A percentile compares a stretch with the other conserved stretches of the same genome.
These are phyloP conservation scores for Suillus subluteus DNA, from an alignment of 768 basidiomycete species.

Conservation along the genomic window DNA sequence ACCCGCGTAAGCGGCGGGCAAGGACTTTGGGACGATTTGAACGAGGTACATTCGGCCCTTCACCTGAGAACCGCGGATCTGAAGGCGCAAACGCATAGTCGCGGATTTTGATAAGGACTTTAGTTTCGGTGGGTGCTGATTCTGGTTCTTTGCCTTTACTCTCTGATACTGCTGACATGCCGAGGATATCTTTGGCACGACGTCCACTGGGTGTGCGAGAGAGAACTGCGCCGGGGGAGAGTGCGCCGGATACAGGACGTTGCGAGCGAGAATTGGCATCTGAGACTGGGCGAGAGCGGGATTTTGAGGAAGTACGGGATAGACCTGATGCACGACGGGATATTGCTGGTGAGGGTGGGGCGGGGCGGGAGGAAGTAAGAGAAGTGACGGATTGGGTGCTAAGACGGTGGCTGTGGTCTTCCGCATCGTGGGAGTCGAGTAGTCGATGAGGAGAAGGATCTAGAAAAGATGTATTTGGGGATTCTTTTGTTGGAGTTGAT, in stretches of 20 bases:
- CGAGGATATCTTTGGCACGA: slow-evolving; percentile 19
- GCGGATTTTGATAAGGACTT: slow-evolving; percentile 45
- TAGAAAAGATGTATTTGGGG: slow-evolving; percentile 20
- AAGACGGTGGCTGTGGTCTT: slow-evolving; percentile 19
- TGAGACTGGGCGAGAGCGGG: slow-evolving; percentile 25
- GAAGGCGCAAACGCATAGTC: slow-evolving; percentile 48
- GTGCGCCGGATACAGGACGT: slow-evolving; percentile 19
- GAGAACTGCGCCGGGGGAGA: slow-evolving; percentile 4
- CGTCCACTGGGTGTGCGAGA: slow-evolving; percentile 24
- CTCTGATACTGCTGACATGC: slow-evolving; percentile 20
- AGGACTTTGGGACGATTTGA: slow-evolving; percentile 38
- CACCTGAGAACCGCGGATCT: slow-evolving; percentile 49
- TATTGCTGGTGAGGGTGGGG: slow-evolving; percentile 60
- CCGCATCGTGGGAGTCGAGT: slow-evolving; percentile 7
- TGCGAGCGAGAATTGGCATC: slow-evolving; percentile 28
- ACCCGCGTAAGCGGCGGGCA: slow-evolving; percentile 34
- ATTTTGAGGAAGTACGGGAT: slow-evolving; percentile 28
- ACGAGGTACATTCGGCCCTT: slow-evolving; percentile 44
- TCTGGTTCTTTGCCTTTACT: slow-evolving; percentile 13
- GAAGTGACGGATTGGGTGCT: slow-evolving; percentile 32
- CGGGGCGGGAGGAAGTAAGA: slow-evolving; percentile 56
- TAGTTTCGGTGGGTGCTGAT: neutral
- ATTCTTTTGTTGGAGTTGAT: slow-evolving; percentile 12
- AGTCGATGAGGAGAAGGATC: slow-evolving; percentile 17
- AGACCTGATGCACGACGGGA: slow-evolving; percentile 46